Base-by-base conservation (phyloP, 169 alveolate species). In the Ichthyophthirius multifiliis region DNA sequence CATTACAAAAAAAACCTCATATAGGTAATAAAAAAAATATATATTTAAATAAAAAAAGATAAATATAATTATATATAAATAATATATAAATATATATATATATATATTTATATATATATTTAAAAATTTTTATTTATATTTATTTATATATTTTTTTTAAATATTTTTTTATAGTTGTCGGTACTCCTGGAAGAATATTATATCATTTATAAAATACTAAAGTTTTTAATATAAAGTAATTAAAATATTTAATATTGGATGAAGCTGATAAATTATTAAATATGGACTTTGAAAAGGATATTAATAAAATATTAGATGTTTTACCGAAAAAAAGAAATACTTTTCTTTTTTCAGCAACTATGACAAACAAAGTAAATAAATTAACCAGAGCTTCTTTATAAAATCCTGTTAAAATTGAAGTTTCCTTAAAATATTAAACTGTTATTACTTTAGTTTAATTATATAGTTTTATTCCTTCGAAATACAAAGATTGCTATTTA, bases 151-250 rank as follows among this genome's bases (percentile, higher is more conserved):
- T 46, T 1, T 20, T 34, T 34, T 3, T 4, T 20, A 0, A 9
- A 41, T 37, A 16, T 65, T 32, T 5, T 18, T 20, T 0, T 20
- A 71, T 27, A 43, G 81, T 98, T 12, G 98, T 98, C 7, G 99
- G 99, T 6, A 97, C 99, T 5, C 99, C 99, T 0, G 99, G 99
- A n/a, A 95, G 99, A 75, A 90, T 99, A n/a, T 97, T 98, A 7
- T 99, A 99, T 83, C 99, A 98, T 86, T 84, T 99, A 55, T 98
- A 97, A 62, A 97, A 98, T 90, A 98, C 99, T 1, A 98, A 98
- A 90, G 99, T 99, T 31, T 98, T 99, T 81, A 93, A 93, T 71
- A 83, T 98, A 65, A 93, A 96, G 74, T 88, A 95, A 37, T 85
- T 97, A 80, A 96, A 96, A 65, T 96, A 87, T 76, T 89, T 98